A percentile compares a stretch with the other conserved stretches of the same genome.
Evolutionary conservation across 2,329 filamentous ascomycete species (phyloP).

Genomic region (Pseudogymnoascus sp.): DNA sequence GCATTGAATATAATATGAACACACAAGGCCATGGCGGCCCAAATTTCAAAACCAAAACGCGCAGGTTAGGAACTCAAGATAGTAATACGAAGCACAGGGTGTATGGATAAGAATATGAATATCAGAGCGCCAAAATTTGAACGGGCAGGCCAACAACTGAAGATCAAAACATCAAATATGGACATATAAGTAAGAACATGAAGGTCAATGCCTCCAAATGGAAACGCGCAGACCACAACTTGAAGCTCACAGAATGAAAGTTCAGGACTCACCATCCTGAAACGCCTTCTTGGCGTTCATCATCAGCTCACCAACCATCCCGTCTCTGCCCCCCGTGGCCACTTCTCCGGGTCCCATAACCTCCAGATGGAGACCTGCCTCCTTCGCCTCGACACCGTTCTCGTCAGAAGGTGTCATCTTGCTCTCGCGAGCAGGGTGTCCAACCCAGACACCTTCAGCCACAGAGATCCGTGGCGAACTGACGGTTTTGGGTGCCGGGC

Average conservation of each 20-base stretch:
- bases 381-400: background rate
- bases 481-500: background rate
- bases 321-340: background rate
- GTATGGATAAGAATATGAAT: background rate
- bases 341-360: background rate
- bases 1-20: background rate
- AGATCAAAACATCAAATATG: background rate
- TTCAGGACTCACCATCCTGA: background rate
- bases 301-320: background rate
- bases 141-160: background rate
- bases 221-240: background rate
- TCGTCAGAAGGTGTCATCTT: conserved; percentile 3
- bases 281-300: background rate
- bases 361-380: background rate
- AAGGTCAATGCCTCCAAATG: background rate
- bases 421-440: background rate
- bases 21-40: background rate
- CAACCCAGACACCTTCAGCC: background rate
- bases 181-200: background rate
- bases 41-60: background rate
- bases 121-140: background rate
- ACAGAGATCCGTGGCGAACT: background rate
- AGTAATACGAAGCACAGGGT: background rate
- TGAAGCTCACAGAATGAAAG: background rate
- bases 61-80: background rate